Evolutionary conservation across 1,284 basidiomycete species (phyloP), one percentile per base, ranked within the genome.

Genomic region (Phellopilus nigrolimitatus): DNA sequence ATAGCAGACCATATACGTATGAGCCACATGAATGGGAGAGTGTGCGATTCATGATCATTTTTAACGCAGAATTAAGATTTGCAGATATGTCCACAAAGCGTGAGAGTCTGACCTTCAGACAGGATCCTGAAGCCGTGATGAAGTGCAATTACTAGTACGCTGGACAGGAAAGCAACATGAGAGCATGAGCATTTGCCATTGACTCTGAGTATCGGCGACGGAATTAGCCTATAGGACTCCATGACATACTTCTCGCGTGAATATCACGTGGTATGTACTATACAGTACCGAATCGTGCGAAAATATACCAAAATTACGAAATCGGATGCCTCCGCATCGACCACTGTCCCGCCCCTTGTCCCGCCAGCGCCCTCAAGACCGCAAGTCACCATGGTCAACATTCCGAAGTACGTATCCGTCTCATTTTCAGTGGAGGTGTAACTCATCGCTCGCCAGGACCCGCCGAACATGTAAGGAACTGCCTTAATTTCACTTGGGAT

Each of bases 401-500:
- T 92, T 63, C 90, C 89, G 66, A 92, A 92, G 89, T 89, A 62
- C 61, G 87, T 78, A 7, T 31, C 1, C 25, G n/a, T 33, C 47
- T 39, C 15, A 30, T 34, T 56, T 10, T 34, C n/a, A 44, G 45
- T 43, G 31, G 33, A 27, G 30, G 27, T 13, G 33, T 57, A 31
- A 60, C 70, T 52, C 12, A 39, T 22, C 28, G 12, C 38, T 48
- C 51, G 49, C 7, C 56, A 90, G 87, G 75, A 90, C 88, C 62
- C 86, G 88, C 74, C 78, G 84, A 70, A 90, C 88, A 62, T 90
- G 87, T 89, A 70, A 82, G 86, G 75, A n/a, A 38, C 41, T 44
- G 43, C 12, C 37, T 28, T 40, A 49, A 12, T 49, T 40, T 42
- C 17, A 42, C 31, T 33, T n/a, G 25, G 28, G 17, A 38, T 25